Evolutionary conservation across 78 protist species (phyloP), one percentile per base, ranked within the genome.

Genomic region (Pelomyxa schiedti): DNA sequence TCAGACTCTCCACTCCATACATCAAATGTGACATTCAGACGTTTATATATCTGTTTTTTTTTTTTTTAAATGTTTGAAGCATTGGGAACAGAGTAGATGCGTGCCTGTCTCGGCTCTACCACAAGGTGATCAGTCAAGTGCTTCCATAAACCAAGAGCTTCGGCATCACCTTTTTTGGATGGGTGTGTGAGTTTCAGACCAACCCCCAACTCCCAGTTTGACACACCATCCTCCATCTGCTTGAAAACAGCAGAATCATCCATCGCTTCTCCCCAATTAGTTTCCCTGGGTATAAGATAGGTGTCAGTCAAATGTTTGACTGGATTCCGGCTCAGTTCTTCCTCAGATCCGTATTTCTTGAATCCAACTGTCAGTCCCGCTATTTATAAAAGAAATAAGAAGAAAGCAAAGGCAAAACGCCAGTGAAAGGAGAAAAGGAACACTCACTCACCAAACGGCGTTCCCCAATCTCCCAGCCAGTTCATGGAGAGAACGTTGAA

Each of bases 391-490:
- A n/a, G n/a, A n/a, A n/a, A n/a, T n/a, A n/a, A n/a, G n/a, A n/a
- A n/a, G n/a, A n/a, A n/a, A n/a, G n/a, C n/a, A n/a, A n/a, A n/a
- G n/a, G n/a, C n/a, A n/a, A n/a, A n/a, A n/a, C n/a, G n/a, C n/a
- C n/a, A n/a, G n/a, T n/a, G n/a, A n/a, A n/a, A n/a, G n/a, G n/a
- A n/a, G n/a, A n/a, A n/a, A n/a, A n/a, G n/a, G n/a, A n/a, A n/a
- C n/a, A n/a, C n/a, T n/a, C n/a, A n/a, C n/a, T n/a, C n/a, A 83
- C 88, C 88, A n/a, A 76, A 87, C 68, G 81, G 88, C 77, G 81
- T 87, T 36, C 92, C 92, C 92, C 92, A 87, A 42, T 87, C 92
- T 35, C 92, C 92, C 28, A 87, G 81, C 41, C 79, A 87, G 64
- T 87, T 87, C 63, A 87, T 87, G 3, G 81, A 47, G 5, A 43